Percentiles rank a stretch among this genome's conserved stretches.
phyloP scores from a whole-genome alignment of 257 asterid genomes.

The Scutellaria galericulata region DNA sequence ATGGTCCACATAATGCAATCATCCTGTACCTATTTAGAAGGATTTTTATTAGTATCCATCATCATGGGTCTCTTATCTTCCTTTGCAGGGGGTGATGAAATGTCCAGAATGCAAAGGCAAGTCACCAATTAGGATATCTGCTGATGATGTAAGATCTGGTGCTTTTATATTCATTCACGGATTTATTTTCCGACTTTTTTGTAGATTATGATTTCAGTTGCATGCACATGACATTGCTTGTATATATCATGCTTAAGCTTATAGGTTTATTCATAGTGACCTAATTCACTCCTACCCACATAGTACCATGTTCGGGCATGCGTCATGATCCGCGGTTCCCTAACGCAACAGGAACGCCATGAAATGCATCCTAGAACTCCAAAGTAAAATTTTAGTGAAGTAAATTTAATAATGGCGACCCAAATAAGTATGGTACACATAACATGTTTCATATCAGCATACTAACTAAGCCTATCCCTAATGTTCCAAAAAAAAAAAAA shows the following conservation, averaged over 20 bases:
- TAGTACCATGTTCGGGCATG: too few species aligned
- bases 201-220: constrained; percentile 29
- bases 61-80: constrained; percentile 31
- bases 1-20: constrained; percentile 15
- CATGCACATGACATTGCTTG: constrained; percentile 19
- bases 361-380: too few species aligned
- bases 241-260: not conserved
- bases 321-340: too few species aligned
- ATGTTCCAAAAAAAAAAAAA: too few species aligned
- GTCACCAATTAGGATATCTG: constrained; percentile 79
- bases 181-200: constrained; percentile 27
- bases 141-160: constrained; percentile 82
- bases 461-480: too few species aligned
- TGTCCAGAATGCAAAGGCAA: constrained; percentile 96
- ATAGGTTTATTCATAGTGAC: not conserved
- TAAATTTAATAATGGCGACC: too few species aligned
- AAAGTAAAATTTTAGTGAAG: too few species aligned
- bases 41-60: constrained; percentile 32
- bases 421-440: too few species aligned
- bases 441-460: too few species aligned
- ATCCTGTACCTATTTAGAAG: constrained; percentile 17
- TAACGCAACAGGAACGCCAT: too few species aligned
- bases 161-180: constrained; percentile 26
- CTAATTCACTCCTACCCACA: too few species aligned
- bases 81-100: constrained; percentile 93